phyloP scores from a whole-genome alignment of 345 rosid genomes.

The Orychophragmus violaceus region DNA sequence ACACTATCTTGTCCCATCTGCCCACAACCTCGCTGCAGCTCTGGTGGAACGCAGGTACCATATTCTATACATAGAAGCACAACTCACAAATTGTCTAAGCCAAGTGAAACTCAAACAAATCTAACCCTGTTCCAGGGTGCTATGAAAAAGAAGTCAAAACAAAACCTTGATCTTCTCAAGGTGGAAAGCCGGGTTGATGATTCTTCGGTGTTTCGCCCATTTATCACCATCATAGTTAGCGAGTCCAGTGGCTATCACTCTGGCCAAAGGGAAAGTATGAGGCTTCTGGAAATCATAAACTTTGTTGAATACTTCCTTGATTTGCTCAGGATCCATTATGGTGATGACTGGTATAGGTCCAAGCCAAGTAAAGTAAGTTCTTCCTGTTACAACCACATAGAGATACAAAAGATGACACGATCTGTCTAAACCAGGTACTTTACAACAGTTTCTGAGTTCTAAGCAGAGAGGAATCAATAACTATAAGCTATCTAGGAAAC shows the following conservation, averaged over 20 bases:
- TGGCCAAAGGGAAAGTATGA: neutral
- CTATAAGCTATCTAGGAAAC: neutral
- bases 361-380: slow-evolving; percentile 33
- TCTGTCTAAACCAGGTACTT: neutral
- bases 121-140: neutral
- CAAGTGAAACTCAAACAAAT: neutral
- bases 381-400: slow-evolving; percentile 29
- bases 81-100: neutral
- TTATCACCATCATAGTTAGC: slow-evolving; percentile 29
- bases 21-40: slow-evolving; percentile 27
- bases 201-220: slow-evolving; percentile 39
- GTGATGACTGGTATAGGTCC: slow-evolving; percentile 40
- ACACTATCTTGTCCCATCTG: slow-evolving; percentile 26
- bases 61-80: slow-evolving; percentile 9
- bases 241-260: slow-evolving; percentile 26
- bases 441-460: neutral
- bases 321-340: slow-evolving; percentile 37
- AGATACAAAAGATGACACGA: neutral
- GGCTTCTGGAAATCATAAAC: slow-evolving; percentile 34
- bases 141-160: neutral
- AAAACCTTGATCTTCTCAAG: slow-evolving; percentile 37
- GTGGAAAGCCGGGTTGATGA: slow-evolving; percentile 48
- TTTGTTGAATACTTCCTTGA: slow-evolving; percentile 34
- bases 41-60: slow-evolving; percentile 32
- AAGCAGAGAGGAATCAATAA: neutral